Evolutionary conservation across 129 eudicot genomes (phyloP).

Genomic region (Silybum marianum): DNA sequence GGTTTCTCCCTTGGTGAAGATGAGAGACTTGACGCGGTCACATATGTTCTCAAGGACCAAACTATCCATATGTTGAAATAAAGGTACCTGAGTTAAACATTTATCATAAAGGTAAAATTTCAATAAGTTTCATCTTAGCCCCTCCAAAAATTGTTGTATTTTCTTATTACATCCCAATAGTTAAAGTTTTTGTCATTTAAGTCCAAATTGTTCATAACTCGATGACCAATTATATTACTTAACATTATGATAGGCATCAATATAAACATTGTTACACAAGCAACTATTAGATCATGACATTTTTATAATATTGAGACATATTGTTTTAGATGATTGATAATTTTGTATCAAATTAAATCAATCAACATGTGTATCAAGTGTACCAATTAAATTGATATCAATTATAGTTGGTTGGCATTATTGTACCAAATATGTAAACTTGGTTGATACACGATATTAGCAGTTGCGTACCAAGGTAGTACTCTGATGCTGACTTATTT

Average conservation of each 20-base stretch:
- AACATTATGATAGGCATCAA: background rate
- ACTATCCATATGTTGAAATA: constrained; percentile 97
- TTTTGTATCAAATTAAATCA: too few species aligned
- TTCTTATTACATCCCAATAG: background rate
- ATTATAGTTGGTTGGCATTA: too few species aligned
- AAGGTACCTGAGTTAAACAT: constrained; percentile 69
- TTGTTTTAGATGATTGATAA: too few species aligned
- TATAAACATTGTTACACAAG: background rate
- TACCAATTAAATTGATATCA: too few species aligned
- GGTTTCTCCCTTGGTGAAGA: constrained; percentile 95
- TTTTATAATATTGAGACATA: background rate
- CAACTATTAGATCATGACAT: background rate
- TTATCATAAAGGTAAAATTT: background rate
- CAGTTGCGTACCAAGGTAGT: too few species aligned
- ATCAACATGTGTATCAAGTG: too few species aligned
- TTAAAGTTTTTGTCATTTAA: background rate
- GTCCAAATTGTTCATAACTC: background rate
- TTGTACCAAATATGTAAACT: too few species aligned
- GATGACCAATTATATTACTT: background rate
- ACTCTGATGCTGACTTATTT: too few species aligned
- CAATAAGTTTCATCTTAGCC: constrained; percentile 7
- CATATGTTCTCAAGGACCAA: constrained; percentile 95
- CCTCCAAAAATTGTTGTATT: background rate
- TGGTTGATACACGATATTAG: too few species aligned
- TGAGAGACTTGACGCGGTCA: constrained; percentile 94